Evolutionary conservation across 805 yeast species (phyloP).

Genomic region (Saturnispora serradocipensis): DNA sequence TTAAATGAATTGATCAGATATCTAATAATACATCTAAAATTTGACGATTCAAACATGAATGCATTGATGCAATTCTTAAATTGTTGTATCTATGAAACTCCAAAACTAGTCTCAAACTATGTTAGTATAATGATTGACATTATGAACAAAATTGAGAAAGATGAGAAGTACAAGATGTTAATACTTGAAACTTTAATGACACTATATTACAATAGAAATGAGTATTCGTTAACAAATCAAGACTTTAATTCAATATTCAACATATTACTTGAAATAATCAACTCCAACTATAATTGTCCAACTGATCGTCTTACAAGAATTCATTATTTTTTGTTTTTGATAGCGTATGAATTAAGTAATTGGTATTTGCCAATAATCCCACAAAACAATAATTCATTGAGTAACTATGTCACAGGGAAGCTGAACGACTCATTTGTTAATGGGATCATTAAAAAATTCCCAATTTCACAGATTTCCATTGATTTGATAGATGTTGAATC

Average conservation of each 20-base stretch:
- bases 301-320: neutral
- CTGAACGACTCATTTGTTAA: conserved; percentile 3
- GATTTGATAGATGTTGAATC: conserved; percentile 3
- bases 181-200: conserved; percentile 5
- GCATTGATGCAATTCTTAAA: conserved; percentile 72
- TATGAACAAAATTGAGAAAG: neutral
- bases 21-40: conserved; percentile 49
- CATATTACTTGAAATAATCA: neutral
- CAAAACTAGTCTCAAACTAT: conserved; percentile 59
- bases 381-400: conserved; percentile 2
- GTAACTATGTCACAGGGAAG: conserved; percentile 5
- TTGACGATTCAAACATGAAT: conserved; percentile 72
- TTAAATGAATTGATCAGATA: conserved; percentile 58
- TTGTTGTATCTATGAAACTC: conserved; percentile 74
- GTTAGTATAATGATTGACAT: conserved; percentile 20
- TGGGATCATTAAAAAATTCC: conserved; percentile 1
- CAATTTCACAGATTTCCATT: neutral
- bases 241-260: conserved; percentile 2
- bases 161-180: conserved; percentile 2
- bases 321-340: neutral
- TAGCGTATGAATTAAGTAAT: conserved; percentile 4
- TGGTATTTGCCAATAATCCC: conserved; percentile 8
- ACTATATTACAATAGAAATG: conserved; percentile 2
- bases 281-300: neutral
- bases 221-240: neutral